Evolutionary conservation across 257 asterid genomes (phyloP).

Genomic region (Petrea volubilis): DNA sequence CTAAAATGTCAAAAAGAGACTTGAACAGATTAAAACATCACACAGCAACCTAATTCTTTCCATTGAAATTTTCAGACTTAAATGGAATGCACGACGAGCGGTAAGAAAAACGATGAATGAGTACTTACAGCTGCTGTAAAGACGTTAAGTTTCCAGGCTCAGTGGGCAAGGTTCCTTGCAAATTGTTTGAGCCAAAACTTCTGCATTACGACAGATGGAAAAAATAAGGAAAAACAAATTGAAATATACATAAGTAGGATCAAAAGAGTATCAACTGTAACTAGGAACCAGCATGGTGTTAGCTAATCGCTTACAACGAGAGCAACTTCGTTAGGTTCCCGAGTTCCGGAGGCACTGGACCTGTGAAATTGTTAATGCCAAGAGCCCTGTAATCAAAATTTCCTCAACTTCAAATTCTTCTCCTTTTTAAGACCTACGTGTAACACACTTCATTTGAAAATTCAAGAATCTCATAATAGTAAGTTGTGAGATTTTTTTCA

Average conservation of each 20-base stretch:
- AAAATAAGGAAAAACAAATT: neutral
- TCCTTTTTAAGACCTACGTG: neutral
- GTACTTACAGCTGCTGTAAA: slow-evolving; percentile 52
- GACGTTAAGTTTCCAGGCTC: slow-evolving; percentile 47
- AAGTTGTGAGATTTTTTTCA: neutral
- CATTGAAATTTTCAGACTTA: neutral
- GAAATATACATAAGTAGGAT: neutral
- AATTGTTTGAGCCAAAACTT: slow-evolving; percentile 61
- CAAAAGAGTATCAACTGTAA: neutral
- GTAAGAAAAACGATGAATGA: neutral
- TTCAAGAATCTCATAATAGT: neutral
- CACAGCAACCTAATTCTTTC: neutral
- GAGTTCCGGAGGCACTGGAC: slow-evolving; percentile 53
- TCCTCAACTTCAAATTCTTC: neutral
- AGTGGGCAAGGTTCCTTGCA: slow-evolving; percentile 50
- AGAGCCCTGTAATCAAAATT: slow-evolving; percentile 43
- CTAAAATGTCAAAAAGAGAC: slow-evolving; percentile 29
- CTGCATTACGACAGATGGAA: slow-evolving; percentile 23
- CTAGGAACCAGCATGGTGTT: neutral
- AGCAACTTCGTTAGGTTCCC: slow-evolving; percentile 51
- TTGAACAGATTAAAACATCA: neutral
- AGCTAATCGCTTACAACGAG: slow-evolving; percentile 43
- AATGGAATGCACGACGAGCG: neutral
- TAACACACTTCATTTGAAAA: neutral
- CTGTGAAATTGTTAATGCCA: slow-evolving; percentile 63